Base-by-base conservation (phyloP, 345 rosid genomes). In the Bruguiera gymnorhiza region DNA sequence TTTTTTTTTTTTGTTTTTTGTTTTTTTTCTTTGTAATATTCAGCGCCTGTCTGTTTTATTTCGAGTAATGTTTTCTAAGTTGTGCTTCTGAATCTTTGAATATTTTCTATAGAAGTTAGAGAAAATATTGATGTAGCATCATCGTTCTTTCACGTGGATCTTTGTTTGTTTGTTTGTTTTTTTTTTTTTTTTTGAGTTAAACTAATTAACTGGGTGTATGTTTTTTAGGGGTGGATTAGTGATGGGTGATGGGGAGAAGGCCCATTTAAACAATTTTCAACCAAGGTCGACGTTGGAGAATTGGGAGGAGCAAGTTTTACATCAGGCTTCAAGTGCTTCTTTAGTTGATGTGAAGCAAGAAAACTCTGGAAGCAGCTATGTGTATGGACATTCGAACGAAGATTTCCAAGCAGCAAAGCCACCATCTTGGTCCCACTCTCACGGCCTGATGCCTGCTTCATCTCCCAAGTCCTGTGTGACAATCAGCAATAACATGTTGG, bases 251-350 rank as follows among this genome's bases (percentile, higher is more conserved):
- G 92, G 86, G 66, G 90, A 85, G 2, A 82, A 78, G 60, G 75
- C 81, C 63, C 62, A 70, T 43, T 78, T 83, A 74, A 68, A 76
- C 54, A 84, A 82, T 51, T 86, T 87, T 75, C 85, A 83, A 70
- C 81, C 76, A 18, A 88, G 83, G 70, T 85, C 81, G 78, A 88
- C 80, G 77, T 6, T 85, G 62, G 91, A 86, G 74, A 81, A 79
- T 67, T 90, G 92, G 92, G 89, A 87, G 71, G 88, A 85, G 57
- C 90, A 87, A 71, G 78, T 83, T 57, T 53, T 87, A 34, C 87
- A 83, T 54, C 90, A 87, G 26, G 55, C 73, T 24, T 76, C 89
- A 23, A 81, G 70, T 76, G 72, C 68, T 70, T 65, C 65, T 62
- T 68, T 75, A 54, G 75, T 72, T 61, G 76, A 81, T 69, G 83